Evolutionary conservation across 1,284 basidiomycete genomes (phyloP).

Genomic region (Cutaneotrichosporon sp.): DNA sequence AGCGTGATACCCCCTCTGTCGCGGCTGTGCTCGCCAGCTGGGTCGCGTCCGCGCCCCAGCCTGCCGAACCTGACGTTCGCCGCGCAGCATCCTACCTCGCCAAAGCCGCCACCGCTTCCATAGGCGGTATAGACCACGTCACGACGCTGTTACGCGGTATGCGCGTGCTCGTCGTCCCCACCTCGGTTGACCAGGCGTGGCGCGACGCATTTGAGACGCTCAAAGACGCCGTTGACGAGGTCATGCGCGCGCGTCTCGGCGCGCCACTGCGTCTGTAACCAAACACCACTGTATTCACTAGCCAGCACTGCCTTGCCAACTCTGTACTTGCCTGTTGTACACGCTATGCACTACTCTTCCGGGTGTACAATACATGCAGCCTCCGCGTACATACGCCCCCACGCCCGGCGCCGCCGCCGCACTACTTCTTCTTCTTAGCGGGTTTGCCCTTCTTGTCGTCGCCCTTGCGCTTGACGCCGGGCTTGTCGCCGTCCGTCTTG

Average conservation of each 20-base stretch:
- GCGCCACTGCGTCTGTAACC: too few relatives aligned
- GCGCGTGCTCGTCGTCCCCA: conserved; percentile 41
- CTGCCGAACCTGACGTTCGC: conserved; percentile 63
- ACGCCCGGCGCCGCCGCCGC: too few relatives aligned
- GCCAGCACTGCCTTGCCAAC: too few relatives aligned
- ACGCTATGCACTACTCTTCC: too few relatives aligned
- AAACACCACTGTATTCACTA: too few relatives aligned
- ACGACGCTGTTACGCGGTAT: conserved; percentile 71
- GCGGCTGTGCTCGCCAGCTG: conserved; percentile 64
- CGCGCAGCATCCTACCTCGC: conserved; percentile 65
- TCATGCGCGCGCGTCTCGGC: too few relatives aligned
- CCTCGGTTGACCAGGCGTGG: not conserved
- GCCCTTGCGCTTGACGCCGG: conserved; percentile 55
- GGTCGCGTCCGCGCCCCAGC: conserved; percentile 58
- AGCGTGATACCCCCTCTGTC: conserved; percentile 62
- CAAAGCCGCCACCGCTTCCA: conserved; percentile 59
- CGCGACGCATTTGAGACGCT: too few relatives aligned
- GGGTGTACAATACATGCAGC: too few relatives aligned
- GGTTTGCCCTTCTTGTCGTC: conserved; percentile 21
- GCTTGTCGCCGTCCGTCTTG: conserved; percentile 45
- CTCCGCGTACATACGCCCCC: not conserved
- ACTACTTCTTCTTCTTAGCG: conserved; percentile 6
- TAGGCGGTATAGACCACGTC: conserved; percentile 63
- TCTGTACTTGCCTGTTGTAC: too few relatives aligned
- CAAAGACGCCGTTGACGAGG: too few relatives aligned